These are phyloP conservation scores for Isatis lusitanica DNA, from an alignment of 441 rosid genomes.

Conservation along the genomic window DNA sequence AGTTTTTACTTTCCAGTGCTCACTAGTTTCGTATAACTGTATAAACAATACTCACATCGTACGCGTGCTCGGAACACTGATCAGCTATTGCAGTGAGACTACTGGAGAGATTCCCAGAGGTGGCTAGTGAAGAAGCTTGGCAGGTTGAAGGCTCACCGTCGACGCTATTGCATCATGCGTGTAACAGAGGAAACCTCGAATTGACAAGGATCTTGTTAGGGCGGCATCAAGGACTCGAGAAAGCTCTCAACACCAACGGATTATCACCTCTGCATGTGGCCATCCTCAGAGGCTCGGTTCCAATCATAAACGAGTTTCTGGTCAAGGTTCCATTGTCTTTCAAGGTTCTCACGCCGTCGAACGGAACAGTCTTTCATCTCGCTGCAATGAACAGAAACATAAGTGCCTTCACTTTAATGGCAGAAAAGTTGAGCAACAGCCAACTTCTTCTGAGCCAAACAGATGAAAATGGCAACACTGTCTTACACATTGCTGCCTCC, in stretches of 20 bases:
- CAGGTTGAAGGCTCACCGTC: not conserved
- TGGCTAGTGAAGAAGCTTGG: conserved; percentile 29
- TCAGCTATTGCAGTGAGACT: not conserved
- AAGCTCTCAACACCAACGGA: conserved; percentile 42
- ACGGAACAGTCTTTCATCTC: conserved; percentile 52
- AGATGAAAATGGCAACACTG: conserved; percentile 49
- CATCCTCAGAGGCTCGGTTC: conserved; percentile 47
- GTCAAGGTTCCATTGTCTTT: conserved; percentile 39
- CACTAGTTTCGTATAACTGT: too few relatives aligned
- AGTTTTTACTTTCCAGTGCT: not conserved
- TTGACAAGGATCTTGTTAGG: conserved; percentile 45
- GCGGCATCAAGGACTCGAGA: conserved; percentile 36
- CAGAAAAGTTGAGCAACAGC: conserved; percentile 39
- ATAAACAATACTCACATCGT: too few relatives aligned
- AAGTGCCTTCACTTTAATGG: conserved; percentile 43
- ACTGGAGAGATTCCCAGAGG: conserved; percentile 31
- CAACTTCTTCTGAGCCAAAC: conserved; percentile 14
- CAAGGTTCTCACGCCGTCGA: conserved; percentile 30
- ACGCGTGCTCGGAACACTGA: too few relatives aligned
- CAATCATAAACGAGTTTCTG: conserved; percentile 43
- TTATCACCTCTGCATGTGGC: conserved; percentile 58
- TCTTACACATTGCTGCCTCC: conserved; percentile 53
- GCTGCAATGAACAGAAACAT: conserved; percentile 46
- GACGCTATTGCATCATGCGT: conserved; percentile 44
- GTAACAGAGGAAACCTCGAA: conserved; percentile 48